Evolutionary conservation across 225 moss, liverwort and hornwort genomes (phyloP), one percentile per base, ranked within the genome.

Genomic region (Thuidium tamariscinum): DNA sequence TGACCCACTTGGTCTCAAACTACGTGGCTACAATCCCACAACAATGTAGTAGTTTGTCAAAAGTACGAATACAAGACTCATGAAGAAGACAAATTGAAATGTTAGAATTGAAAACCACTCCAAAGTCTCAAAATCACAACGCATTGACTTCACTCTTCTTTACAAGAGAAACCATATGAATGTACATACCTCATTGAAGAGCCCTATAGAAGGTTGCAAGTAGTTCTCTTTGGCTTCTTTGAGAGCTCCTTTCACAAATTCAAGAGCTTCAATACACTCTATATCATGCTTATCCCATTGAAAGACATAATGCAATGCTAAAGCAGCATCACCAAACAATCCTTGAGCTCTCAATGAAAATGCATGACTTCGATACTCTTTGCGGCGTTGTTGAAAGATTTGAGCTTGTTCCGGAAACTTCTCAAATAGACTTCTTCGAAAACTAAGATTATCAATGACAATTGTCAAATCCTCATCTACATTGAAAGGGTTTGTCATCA

Each of bases 21-120:
- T 51, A 1, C 1, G 0, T 0, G 0, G 1, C 74, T 74, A 14
- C 3, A 74, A 2, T 7, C 2, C 13, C 8, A 0, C 34, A 51
- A 51, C 5, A 74, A 74, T 1, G 1, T 34, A 34, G 1, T 12
- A 11, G 7, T 73, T 74, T 74, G 13, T 34, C 13, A 74, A 19
- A 20, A 20, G 1, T 0, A 49, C 13, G 3, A 49, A 51, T 13
- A 20, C 20, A 49, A 74, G 5, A 0, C 4, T 5, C 4, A 8
- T 0, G 0, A 42, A 51, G 2, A 49, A 51, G 21, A 8, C 13
- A 21, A 74, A 34, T 12, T 21, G 4, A 7, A 51, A 21, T 13
- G 0, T 7, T 74, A 13, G 1, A 34, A 34, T 74, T 13, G 4
- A 34, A 52, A 49, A 12, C 49, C 7, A 34, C 4, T 13, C 2